phyloP scores from a whole-genome alignment of 2,329 filamentous ascomycete genomes.

The Alternaria arborescens region DNA sequence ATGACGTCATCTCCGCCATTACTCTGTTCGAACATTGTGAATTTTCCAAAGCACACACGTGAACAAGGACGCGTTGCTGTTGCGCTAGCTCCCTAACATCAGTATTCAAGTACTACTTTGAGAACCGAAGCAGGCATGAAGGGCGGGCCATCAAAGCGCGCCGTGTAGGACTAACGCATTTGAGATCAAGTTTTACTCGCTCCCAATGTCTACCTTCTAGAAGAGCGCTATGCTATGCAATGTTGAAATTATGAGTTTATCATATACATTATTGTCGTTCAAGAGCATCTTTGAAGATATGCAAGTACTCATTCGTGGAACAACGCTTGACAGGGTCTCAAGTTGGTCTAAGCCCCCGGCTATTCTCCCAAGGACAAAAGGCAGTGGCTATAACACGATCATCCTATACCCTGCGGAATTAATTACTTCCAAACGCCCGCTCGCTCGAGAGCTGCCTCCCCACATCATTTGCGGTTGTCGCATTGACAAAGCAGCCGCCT shows the following conservation, averaged over 20 bases:
- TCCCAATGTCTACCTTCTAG: background rate
- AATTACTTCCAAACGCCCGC: conserved; percentile 20
- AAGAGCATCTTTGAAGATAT: no score
- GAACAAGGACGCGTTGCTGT: background rate
- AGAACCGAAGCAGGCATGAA: background rate
- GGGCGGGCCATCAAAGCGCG: background rate
- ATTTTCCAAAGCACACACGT: background rate
- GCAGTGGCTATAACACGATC: background rate
- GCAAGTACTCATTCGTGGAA: background rate
- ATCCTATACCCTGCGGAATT: conserved; percentile 20
- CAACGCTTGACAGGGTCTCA: background rate
- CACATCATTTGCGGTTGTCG: conserved; percentile 7
- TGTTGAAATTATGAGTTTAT: background rate
- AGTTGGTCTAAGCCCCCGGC: background rate
- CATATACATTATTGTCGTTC: background rate
- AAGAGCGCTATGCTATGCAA: background rate
- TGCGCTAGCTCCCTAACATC: no score
- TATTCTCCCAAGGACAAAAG: conserved; percentile 4
- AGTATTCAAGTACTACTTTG: rapidly evolving
- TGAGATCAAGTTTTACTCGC: background rate
- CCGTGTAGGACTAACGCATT: background rate
- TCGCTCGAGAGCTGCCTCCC: background rate
- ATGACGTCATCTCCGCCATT: background rate
- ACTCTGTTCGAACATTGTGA: background rate
- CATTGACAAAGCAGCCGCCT: background rate